A percentile compares a stretch with the other conserved stretches of the same genome.
Conservation (phyloP, 345 rosid genomes). For the Hibiscus tridactylites region DNA sequence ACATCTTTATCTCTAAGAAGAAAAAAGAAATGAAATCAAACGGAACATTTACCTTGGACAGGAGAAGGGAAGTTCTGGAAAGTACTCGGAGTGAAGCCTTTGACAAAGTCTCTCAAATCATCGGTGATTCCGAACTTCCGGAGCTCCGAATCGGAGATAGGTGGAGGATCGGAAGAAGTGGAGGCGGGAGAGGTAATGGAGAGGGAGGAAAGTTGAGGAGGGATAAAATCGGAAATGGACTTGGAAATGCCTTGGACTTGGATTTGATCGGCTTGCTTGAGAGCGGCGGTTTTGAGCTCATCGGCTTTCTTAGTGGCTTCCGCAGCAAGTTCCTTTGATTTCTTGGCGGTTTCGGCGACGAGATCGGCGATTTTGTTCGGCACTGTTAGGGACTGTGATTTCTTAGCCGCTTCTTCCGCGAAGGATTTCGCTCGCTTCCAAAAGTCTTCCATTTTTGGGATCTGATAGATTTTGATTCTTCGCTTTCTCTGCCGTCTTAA, state of each 20-base stretch:
- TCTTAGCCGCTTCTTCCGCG: slow-evolving; percentile 87
- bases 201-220: slow-evolving; percentile 47
- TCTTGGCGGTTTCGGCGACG: slow-evolving; percentile 81
- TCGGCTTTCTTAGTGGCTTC: slow-evolving; percentile 90
- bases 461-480: neutral
- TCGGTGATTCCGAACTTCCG: slow-evolving; percentile 72
- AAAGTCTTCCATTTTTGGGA: slow-evolving; percentile 55
- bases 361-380: slow-evolving; percentile 61
- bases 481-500: neutral
- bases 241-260: slow-evolving; percentile 56
- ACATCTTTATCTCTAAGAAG: neutral
- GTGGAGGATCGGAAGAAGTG: slow-evolving; percentile 17
- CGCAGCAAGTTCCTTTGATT: slow-evolving; percentile 77
- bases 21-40: neutral
- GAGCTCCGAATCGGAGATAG: slow-evolving; percentile 42
- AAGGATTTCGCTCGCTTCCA: slow-evolving; percentile 83
- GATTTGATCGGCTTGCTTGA: slow-evolving; percentile 91
- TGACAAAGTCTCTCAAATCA: slow-evolving; percentile 77
- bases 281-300: slow-evolving; percentile 58
- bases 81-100: slow-evolving; percentile 67
- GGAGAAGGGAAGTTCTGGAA: slow-evolving; percentile 70
- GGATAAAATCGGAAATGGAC: slow-evolving; percentile 67
- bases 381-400: slow-evolving; percentile 52
- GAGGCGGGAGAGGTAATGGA: slow-evolving; percentile 31
- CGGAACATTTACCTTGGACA: neutral